Evolutionary conservation across 2,329 filamentous ascomycete genomes (phyloP), one percentile per base, ranked within the genome.

Genomic region (Ambrosiella beaveri): DNA sequence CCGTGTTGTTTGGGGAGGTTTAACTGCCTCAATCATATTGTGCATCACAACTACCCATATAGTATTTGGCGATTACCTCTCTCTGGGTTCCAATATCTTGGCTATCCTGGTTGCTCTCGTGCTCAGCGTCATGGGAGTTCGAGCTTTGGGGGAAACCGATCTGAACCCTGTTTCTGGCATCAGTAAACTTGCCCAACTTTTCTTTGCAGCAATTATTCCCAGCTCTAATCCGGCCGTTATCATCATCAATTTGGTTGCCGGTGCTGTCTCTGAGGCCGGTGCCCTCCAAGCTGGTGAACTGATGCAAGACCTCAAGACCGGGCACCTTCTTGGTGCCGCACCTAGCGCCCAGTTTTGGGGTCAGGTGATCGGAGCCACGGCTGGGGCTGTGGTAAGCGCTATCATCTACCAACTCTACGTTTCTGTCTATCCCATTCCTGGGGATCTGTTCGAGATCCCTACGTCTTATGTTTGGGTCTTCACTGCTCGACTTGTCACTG

Each of bases 381-480:
- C 87, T 1, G 93, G 93, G 1, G 90, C 93, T 0, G 76, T 97
- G 9, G 78, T 95, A 5, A 91, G 86, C 61, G 89, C 91, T 0
- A 78, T 85, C 2, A 85, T 97, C 2, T 98, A 98, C 69, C 84
- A 84, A 60, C 74, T 97, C 12, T 98, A 98, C 66, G 91, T 89
- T 1, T 66, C 71, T 39, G 90, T 96, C 1, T 98, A 98, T 66
- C 75, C 82, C 44, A 85, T 98, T 5, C 93, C 93, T 0, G 88
- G 90, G 0, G 84, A 88, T 8, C 74, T 96, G 57, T 97, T 98
- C 68, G 86, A 95, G 66, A 89, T 95, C 1, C 93, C 93, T 0
- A 97, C 93, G 0, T 91, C 84, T 0, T 96, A 91, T 67, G 90
- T 98, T 4, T 98, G 93, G 93, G 86, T 98, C 57, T 96, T 96